Conservation (phyloP, 177 flowering plant genomes). For the Vitis hybrid region DNA sequence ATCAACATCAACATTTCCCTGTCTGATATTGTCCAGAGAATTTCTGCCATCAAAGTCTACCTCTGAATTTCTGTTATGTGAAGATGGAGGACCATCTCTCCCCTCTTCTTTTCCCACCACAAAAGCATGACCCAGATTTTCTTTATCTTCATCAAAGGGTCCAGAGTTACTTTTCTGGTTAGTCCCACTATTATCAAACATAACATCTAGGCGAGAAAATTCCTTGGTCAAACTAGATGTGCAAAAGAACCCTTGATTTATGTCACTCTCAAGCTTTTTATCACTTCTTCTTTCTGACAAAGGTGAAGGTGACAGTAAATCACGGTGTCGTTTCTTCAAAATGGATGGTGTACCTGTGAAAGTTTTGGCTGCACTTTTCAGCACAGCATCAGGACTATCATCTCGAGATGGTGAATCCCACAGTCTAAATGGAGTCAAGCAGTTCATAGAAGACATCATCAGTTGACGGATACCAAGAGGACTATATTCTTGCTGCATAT, state of each 20-base stretch:
- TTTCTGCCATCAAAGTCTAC: slow-evolving; percentile 7
- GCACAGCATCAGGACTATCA: slow-evolving; percentile 67
- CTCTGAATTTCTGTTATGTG: slow-evolving; percentile 9
- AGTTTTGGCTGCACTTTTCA: slow-evolving; percentile 88
- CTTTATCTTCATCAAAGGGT: slow-evolving; percentile 44
- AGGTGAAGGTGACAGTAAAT: slow-evolving; percentile 85
- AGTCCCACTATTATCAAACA: slow-evolving; percentile 48
- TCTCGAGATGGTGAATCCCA: slow-evolving; percentile 85
- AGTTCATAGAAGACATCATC: slow-evolving; percentile 74
- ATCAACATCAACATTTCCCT: slow-evolving; percentile 14
- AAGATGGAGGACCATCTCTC: slow-evolving; percentile 5
- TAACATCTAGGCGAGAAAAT: slow-evolving; percentile 54
- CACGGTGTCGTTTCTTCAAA: slow-evolving; percentile 80
- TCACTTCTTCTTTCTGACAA: slow-evolving; percentile 67
- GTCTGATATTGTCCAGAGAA: slow-evolving; percentile 11
- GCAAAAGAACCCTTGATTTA: slow-evolving; percentile 23
- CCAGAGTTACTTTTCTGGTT: slow-evolving; percentile 21
- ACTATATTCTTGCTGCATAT: slow-evolving; percentile 81
- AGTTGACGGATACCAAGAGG: slow-evolving; percentile 93
- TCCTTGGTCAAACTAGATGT: slow-evolving; percentile 44
- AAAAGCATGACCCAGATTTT: slow-evolving; percentile 34
- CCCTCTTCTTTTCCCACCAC: slow-evolving; percentile 24
- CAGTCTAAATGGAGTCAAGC: slow-evolving; percentile 67
- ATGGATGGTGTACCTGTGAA: slow-evolving; percentile 82
- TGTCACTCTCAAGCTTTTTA: slow-evolving; percentile 59